Conservation (phyloP, 1,284 basidiomycete genomes). For the Moesziomyces aphidis region DNA sequence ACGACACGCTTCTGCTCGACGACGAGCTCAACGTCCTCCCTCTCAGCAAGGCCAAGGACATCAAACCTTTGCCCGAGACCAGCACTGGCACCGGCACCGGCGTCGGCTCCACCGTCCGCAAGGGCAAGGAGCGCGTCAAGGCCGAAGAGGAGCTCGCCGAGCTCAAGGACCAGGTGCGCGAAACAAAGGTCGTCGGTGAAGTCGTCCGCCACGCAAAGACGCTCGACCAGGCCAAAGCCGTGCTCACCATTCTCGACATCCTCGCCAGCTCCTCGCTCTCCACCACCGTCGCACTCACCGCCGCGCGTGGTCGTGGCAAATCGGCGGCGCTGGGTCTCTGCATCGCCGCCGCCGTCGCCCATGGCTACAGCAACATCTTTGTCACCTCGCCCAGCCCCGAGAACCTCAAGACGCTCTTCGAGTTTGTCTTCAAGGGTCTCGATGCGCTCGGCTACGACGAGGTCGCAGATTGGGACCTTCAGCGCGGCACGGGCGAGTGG, state of each 20-base stretch:
- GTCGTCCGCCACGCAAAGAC: slow-evolving; percentile 93
- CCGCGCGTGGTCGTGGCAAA: slow-evolving; percentile 94
- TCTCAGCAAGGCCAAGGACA: slow-evolving; percentile 95
- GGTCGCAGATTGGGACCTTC: slow-evolving; percentile 95
- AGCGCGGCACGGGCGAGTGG: slow-evolving; percentile 95
- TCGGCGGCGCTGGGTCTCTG: slow-evolving; percentile 94
- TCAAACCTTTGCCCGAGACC: slow-evolving; percentile 76
- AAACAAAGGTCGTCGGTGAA: slow-evolving; percentile 88
- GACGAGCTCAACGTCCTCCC: slow-evolving; percentile 98
- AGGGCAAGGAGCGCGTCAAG: slow-evolving; percentile 72
- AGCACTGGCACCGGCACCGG: slow-evolving; percentile 44
- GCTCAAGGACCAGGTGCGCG: slow-evolving; percentile 82
- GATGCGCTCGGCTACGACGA: slow-evolving; percentile 96
- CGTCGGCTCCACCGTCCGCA: slow-evolving; percentile 68
- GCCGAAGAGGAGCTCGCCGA: slow-evolving; percentile 77
- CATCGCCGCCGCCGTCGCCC: slow-evolving; percentile 90
- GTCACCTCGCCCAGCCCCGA: slow-evolving; percentile 97
- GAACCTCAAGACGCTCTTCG: slow-evolving; percentile 97
- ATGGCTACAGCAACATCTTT: slow-evolving; percentile 98
- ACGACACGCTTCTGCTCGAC: slow-evolving; percentile 90
- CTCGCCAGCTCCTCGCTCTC: slow-evolving; percentile 74
- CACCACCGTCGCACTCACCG: slow-evolving; percentile 94
- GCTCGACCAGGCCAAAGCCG: slow-evolving; percentile 77
- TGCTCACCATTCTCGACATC: slow-evolving; percentile 65
- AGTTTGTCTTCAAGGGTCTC: slow-evolving; percentile 97